Percentiles rank a stretch among this genome's conserved stretches.
Evolutionary conservation across 2,329 filamentous ascomycete genomes (phyloP).

Genomic region (Cladophialophora chaetospira): DNA sequence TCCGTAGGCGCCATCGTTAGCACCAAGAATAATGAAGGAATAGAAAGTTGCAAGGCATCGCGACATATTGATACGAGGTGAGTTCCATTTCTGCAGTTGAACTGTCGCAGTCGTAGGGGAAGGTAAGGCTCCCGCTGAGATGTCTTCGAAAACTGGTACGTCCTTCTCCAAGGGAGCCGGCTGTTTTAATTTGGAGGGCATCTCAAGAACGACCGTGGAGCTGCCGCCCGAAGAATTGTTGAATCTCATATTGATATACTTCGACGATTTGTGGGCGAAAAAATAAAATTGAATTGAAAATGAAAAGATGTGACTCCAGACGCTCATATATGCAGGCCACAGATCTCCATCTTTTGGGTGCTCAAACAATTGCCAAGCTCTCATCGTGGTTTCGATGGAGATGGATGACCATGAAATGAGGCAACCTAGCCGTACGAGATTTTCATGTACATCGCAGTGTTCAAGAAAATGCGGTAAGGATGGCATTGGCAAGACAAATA

Average conservation of each 20-base stretch:
- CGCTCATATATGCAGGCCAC: background rate
- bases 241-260: slow-evolving; percentile 9
- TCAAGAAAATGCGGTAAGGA: background rate
- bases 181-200: slow-evolving; percentile 11
- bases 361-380: background rate
- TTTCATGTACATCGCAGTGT: background rate
- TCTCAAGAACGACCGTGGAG: slow-evolving; percentile 22
- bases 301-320: background rate
- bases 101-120: slow-evolving; percentile 48
- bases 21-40: slow-evolving; percentile 58
- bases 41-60: slow-evolving; percentile 63
- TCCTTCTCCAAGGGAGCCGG: background rate
- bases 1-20: slow-evolving; percentile 59
- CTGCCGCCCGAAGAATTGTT: slow-evolving; percentile 9
- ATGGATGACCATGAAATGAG: no score
- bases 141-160: slow-evolving; percentile 7
- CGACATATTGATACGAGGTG: slow-evolving; percentile 59
- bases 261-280: background rate
- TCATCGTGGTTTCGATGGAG: background rate
- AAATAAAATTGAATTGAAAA: background rate
- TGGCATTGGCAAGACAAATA: background rate
- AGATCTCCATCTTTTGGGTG: background rate
- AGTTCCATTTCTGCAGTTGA: slow-evolving; percentile 63
- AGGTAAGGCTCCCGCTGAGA: slow-evolving; percentile 38
- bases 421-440: background rate